These are phyloP conservation scores for Rhypophila decipiens DNA, from an alignment of 495 filamentous ascomycete species.

Conservation along the genomic window DNA sequence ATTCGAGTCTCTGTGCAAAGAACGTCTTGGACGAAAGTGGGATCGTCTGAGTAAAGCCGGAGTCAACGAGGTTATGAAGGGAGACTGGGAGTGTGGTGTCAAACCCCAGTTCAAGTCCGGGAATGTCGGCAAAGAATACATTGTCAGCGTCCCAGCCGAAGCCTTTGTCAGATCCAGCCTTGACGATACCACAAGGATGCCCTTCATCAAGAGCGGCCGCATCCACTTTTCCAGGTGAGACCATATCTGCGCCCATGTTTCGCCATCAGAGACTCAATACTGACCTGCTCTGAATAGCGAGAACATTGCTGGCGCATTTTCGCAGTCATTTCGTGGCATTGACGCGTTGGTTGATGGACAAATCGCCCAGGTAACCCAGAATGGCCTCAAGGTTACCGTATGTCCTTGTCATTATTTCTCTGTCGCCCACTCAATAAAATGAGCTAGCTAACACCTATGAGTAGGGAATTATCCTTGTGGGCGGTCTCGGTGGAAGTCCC, in stretches of 20 bases:
- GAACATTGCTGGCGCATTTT: neutral
- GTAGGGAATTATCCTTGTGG: constrained; percentile 3
- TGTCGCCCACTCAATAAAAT: neutral
- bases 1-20: constrained; percentile 1
- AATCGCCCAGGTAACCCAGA: neutral
- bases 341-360: no score
- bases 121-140: neutral
- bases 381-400: neutral
- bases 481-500: neutral
- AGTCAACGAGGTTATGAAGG: neutral
- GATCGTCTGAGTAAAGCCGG: neutral
- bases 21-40: neutral
- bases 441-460: neutral
- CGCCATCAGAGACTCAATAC: neutral
- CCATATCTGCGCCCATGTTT: no score
- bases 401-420: neutral
- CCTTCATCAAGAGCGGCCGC: no score
- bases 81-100: constrained; percentile 14
- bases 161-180: neutral
- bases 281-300: neutral
- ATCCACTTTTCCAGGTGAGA: no score
- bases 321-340: no score
- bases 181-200: neutral
- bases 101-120: constrained; percentile 7
- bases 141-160: neutral